Base-by-base conservation (phyloP, 345 rosid species). In the Eucalyptus regnans region DNA sequence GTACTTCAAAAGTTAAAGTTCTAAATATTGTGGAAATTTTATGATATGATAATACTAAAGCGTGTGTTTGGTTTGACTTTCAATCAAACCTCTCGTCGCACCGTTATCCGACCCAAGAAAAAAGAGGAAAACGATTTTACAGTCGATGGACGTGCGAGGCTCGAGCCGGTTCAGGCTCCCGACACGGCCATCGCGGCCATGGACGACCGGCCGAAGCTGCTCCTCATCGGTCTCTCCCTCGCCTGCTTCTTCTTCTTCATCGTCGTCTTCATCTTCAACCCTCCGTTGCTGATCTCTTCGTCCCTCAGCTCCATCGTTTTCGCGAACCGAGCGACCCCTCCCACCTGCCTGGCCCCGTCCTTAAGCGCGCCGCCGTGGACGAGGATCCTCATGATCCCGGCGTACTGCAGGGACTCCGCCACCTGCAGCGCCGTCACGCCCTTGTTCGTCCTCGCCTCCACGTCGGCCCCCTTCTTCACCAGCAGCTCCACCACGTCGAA, bases 391-490 rank as follows among this genome's bases (percentile, higher is more conserved):
- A 90, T 90, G 41, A 95, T 95, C 50, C 96, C 96, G 41, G 58
- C 90, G 52, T 93, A 95, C 48, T 95, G 93, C 48, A 94, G 85
- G 23, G 94, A 94, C 88, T 94, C 94, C 0, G 97, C 95, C 64
- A 95, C 92, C 86, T 95, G 95, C 37, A 93, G 50, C 2, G 95
- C 89, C 10, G 92, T 91, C 23, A 92, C 90, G 37, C 93, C 93
- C 88, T 94, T 94, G 6, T 89, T 92, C 6, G 96, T 94, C 86
- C 94, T 92, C 7, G 93, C 95, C 50, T 92, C 96, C 33, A 92
- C 91, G 54, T 94, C 96, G 2, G 91, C 94, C 7, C 94, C 94
- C 81, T 71, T 94, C 89, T 95, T 94, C 48, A 94, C 93, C 46
- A 95, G 86, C 91, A 95, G 46, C 85, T 94, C 96, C 9, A 92